phyloP scores from a whole-genome alignment of 805 yeast species.

The Wickerhamiella parazyma region DNA sequence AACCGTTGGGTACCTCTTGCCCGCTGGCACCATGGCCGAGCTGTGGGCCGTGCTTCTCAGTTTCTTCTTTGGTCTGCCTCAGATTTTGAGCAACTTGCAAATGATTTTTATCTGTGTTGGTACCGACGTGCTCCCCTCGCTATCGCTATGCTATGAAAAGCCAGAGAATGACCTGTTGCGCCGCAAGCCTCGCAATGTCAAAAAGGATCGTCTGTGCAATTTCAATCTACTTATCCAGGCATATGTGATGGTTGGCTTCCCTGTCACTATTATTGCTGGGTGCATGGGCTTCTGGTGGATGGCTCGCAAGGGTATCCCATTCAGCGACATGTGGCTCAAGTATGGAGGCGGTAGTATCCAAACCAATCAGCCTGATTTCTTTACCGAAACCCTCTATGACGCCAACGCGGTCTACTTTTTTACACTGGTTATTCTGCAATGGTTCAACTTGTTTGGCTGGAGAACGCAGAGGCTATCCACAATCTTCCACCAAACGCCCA shows the following conservation, averaged over 20 bases:
- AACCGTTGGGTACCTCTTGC: conserved; percentile 50
- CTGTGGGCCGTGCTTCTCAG: conserved; percentile 38
- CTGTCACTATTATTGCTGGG: conserved; percentile 31
- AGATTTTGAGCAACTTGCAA: conserved; percentile 34
- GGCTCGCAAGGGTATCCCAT: conserved; percentile 28
- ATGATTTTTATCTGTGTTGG: conserved; percentile 40
- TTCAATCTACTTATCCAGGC: conserved; percentile 31
- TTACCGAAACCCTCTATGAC: conserved; percentile 15
- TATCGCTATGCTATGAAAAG: conserved; percentile 33
- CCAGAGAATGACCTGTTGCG: conserved; percentile 32
- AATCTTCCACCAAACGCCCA: conserved; percentile 32
- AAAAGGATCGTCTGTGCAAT: conserved; percentile 32
- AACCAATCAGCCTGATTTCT: neutral
- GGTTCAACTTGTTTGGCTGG: conserved; percentile 32
- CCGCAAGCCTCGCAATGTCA: conserved; percentile 32
- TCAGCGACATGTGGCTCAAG: conserved; percentile 26
- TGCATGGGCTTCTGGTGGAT: conserved; percentile 29
- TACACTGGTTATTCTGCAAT: conserved; percentile 36
- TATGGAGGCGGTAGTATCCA: conserved; percentile 23
- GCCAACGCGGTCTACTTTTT: conserved; percentile 36
- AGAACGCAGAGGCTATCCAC: conserved; percentile 31
- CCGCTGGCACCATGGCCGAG: conserved; percentile 41
- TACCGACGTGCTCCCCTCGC: conserved; percentile 36
- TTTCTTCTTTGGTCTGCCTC: conserved; percentile 38
- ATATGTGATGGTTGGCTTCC: conserved; percentile 33